Evolutionary conservation across 441 rosid genomes (phyloP).

Genomic region (Daphne laureola): DNA sequence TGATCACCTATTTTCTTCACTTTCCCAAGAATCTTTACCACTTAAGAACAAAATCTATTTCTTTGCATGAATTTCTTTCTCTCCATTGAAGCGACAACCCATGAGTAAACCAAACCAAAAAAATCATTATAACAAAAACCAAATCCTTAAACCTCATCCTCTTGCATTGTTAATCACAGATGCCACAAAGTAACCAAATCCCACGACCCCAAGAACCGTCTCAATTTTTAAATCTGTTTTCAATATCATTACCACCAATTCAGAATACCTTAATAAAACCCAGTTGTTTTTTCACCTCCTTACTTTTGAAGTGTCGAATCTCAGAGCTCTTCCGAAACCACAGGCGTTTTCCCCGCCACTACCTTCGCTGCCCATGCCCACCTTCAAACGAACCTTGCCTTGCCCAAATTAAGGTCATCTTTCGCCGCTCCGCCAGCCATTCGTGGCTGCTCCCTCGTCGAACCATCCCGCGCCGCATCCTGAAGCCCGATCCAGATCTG

Average conservation of each 20-base stretch:
- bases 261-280: constrained; percentile 15
- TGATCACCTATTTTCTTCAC: constrained; percentile 22
- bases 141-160: constrained; percentile 22
- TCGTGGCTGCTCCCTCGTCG: too few species aligned
- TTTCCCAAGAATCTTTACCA: constrained; percentile 16
- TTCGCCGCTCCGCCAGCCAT: too few species aligned
- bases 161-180: constrained; percentile 12
- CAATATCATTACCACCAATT: constrained; percentile 15
- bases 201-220: constrained; percentile 18
- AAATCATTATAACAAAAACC: constrained; percentile 18
- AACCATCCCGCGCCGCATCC: too few species aligned
- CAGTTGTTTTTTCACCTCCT: constrained; percentile 9
- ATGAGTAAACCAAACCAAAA: constrained; percentile 26
- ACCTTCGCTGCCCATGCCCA: too few species aligned
- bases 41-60: constrained; percentile 14
- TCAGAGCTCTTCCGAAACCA: constrained; percentile 27
- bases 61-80: constrained; percentile 21
- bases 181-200: constrained; percentile 19
- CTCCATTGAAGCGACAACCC: constrained; percentile 23
- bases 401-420: too few species aligned
- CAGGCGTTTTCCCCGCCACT: too few species aligned
- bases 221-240: constrained; percentile 26
- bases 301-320: constrained; percentile 29
- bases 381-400: too few species aligned
- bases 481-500: too few species aligned